These are phyloP conservation scores for Rhizopus microsporus DNA, from an alignment of 371 early-diverging fungal genomes.

Conservation along the genomic window DNA sequence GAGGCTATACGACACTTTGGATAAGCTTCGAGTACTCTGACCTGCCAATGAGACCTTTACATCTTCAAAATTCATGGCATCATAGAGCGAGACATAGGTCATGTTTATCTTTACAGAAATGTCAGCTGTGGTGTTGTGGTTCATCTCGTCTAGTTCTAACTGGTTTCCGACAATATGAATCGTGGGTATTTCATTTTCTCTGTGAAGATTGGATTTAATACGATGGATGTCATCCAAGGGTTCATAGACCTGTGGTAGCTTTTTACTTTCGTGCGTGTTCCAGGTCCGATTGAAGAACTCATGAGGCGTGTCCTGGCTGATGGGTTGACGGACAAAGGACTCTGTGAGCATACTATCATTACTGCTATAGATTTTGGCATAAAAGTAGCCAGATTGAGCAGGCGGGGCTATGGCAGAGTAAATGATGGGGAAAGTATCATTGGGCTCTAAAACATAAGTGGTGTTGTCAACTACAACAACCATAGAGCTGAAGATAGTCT, in stretches of 20 bases:
- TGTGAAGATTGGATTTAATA: constrained; percentile 23
- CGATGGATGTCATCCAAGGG: constrained; percentile 23
- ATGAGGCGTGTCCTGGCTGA: constrained; percentile 13
- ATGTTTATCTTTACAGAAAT: constrained; percentile 11
- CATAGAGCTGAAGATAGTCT: constrained; percentile 14
- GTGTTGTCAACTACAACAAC: constrained; percentile 21
- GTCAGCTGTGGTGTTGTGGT: constrained; percentile 4
- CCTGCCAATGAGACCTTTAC: constrained; percentile 28
- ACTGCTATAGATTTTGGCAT: constrained; percentile 12
- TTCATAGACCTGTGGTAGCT: constrained; percentile 12
- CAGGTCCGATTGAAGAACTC: constrained; percentile 32
- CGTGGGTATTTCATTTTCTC: constrained; percentile 26
- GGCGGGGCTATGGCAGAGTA: constrained; percentile 22
- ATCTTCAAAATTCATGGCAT: constrained; percentile 11
- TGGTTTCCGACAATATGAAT: constrained; percentile 19
- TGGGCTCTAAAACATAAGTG: constrained; percentile 13
- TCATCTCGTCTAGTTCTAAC: constrained; percentile 14
- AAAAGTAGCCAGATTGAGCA: constrained; percentile 20
- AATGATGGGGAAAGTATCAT: background rate
- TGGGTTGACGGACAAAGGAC: constrained; percentile 17
- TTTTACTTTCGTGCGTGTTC: constrained; percentile 12
- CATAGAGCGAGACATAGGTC: constrained; percentile 20
- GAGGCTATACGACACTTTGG: constrained; percentile 29
- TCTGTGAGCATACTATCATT: constrained; percentile 4
- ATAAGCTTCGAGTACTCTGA: constrained; percentile 29